Base-by-base conservation (phyloP, 2,329 filamentous ascomycete genomes). In the Colletotrichum cuscutae region DNA sequence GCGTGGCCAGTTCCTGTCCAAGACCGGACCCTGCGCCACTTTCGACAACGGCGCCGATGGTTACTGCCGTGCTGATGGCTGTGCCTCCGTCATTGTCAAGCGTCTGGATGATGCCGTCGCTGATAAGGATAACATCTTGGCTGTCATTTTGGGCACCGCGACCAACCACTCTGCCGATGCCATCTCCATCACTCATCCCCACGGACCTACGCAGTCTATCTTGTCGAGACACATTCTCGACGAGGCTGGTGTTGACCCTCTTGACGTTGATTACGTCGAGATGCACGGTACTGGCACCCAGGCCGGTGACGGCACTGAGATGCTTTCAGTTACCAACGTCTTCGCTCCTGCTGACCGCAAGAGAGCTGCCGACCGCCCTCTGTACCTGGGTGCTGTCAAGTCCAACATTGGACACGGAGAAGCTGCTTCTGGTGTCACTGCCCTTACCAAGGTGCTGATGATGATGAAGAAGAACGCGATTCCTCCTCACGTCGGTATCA, bases 231-330 rank as follows among this genome's bases (percentile, higher is more conserved):
- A 89, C 52, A 91, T 97, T 32, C 86, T 97, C 1, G 89, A 92
- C 60, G 89, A 93, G 56, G 92, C 93, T 54, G 92, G 92, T 71
- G 88, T 97, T 26, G 91, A 95, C 77, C 92, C 94, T 1, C 88
- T 91, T 63, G 93, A 95, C 75, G 88, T 97, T 61, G 91, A 91
- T 81, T 97, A 96, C 78, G 91, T 97, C 9, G 95, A 97, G 82
- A 95, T 97, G 91, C 94, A 97, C 80, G 95, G 94, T 15, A 97
- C 95, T 3, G 95, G 95, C 37, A 97, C 94, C 0, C 94, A 97
- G 81, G 94, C 93, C 37, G 95, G 94, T 73, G 95, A 97, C 78
- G 91, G 91, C 8, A 93, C 91, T 4, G 95, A 98, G 80, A 95
- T 96, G 92, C 86, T 90, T 1, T 95, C 92, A 0, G 93, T 97